Conservation (phyloP, 1,284 basidiomycete species). For the Cryptococcus sp. region DNA sequence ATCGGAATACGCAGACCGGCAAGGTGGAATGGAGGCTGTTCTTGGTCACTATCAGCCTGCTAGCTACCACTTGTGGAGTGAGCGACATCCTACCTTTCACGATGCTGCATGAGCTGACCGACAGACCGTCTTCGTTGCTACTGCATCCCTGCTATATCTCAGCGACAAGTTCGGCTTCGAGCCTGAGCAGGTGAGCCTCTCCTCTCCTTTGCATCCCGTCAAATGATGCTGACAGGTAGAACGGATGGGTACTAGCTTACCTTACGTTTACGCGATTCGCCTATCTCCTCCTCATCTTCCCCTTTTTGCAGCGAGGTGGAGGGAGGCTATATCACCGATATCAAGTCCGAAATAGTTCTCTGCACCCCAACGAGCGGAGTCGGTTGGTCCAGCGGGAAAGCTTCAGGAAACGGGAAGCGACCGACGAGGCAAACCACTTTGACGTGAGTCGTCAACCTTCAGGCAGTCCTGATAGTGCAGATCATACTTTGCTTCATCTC, state of each 20-base stretch:
- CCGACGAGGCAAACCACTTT: conserved; percentile 31
- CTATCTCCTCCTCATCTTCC: conserved; percentile 33
- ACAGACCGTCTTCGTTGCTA: conserved; percentile 35
- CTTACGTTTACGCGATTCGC: conserved; percentile 26
- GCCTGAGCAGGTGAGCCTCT: conserved; percentile 27
- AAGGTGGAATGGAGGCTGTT: conserved; percentile 24
- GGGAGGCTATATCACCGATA: conserved; percentile 19
- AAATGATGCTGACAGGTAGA: conserved; percentile 11
- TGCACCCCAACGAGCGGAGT: conserved; percentile 10
- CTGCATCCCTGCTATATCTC: conserved; percentile 29
- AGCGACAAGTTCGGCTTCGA: conserved; percentile 34
- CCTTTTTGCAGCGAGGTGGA: conserved; percentile 27
- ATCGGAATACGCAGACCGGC: conserved; percentile 17
- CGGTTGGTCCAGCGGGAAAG: conserved; percentile 11
- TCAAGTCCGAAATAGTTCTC: conserved; percentile 8
- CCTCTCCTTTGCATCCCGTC: neutral
- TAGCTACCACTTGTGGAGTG: conserved; percentile 26
- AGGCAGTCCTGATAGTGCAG: conserved; percentile 5
- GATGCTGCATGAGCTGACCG: neutral
- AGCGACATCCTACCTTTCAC: conserved; percentile 4
- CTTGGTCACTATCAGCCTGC: conserved; percentile 23
- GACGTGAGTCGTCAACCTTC: conserved; percentile 21
- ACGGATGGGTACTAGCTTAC: conserved; percentile 36
- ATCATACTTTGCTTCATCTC: conserved; percentile 27
- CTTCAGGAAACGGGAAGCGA: conserved; percentile 9